Conservation (phyloP, 2,329 filamentous ascomycete genomes). For the Fusarium sp. region DNA sequence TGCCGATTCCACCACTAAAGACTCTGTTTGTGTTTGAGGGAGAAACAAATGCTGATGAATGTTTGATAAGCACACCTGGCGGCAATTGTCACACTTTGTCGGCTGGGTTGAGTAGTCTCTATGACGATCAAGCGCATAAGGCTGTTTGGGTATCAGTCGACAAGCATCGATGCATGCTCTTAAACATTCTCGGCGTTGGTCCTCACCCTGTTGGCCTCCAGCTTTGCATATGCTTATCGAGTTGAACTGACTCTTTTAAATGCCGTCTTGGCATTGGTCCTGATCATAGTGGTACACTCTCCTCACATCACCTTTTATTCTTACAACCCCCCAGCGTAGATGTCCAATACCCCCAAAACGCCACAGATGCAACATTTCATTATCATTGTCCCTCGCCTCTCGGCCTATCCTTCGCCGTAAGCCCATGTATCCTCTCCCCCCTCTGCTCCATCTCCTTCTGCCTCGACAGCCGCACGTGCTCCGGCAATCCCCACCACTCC, state of each 20-base stretch:
- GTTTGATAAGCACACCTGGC: constrained; percentile 9
- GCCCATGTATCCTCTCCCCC: constrained; percentile 66
- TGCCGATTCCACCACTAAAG: constrained; percentile 2
- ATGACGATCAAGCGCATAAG: constrained; percentile 1
- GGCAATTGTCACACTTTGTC: constrained; percentile 14
- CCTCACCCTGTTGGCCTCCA: neutral
- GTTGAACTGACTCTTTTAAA: neutral
- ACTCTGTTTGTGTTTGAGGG: neutral
- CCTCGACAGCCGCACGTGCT: constrained; percentile 62
- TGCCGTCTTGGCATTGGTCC: neutral
- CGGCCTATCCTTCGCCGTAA: constrained; percentile 50
- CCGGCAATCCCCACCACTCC: constrained; percentile 73
- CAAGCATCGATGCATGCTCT: constrained; percentile 12
- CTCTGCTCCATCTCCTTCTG: constrained; percentile 57
- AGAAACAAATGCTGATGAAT: neutral
- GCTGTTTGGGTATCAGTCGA: constrained; percentile 6
- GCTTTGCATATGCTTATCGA: neutral
- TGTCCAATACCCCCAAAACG: constrained; percentile 35
- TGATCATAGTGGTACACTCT: neutral
- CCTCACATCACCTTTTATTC: constrained; percentile 21
- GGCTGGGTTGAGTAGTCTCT: constrained; percentile 1
- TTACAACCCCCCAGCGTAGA: constrained; percentile 34
- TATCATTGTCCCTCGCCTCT: constrained; percentile 16
- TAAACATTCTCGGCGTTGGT: neutral
- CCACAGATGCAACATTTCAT: constrained; percentile 35